Evolutionary conservation across 257 asterid species (phyloP).

Genomic region (Salvia rosmarinus): DNA sequence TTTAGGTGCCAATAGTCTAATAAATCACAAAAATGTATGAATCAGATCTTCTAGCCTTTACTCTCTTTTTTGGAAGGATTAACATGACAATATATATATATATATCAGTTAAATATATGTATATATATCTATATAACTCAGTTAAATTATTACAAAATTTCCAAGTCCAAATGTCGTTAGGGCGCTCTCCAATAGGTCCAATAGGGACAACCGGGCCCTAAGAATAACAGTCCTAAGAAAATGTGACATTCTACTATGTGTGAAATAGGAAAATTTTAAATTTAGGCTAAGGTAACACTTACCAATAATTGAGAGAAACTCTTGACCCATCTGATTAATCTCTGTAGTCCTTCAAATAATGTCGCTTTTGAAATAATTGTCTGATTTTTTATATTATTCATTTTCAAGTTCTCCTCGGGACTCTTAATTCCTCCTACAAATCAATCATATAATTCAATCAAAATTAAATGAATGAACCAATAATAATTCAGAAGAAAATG

Average conservation of each 20-base stretch:
- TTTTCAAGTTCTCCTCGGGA: conserved; percentile 32
- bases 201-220: no score
- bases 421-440: conserved; percentile 34
- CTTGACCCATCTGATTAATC: conserved; percentile 38
- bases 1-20: neutral
- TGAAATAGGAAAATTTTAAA: neutral
- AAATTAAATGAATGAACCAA: neutral
- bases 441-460: neutral
- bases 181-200: no score
- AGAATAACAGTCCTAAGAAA: neutral
- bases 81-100: no score
- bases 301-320: conserved; percentile 45
- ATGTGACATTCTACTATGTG: neutral
- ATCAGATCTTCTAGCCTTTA: no score
- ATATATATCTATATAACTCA: no score
- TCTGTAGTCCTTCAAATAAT: conserved; percentile 37
- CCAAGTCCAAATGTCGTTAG: no score
- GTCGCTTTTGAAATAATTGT: conserved; percentile 23
- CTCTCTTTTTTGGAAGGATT: no score
- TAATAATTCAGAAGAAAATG: neutral
- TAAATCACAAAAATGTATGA: neutral
- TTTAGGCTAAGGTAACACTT: conserved; percentile 2
- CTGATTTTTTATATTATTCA: conserved; percentile 33
- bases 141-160: no score
- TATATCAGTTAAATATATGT: no score